phyloP scores from a whole-genome alignment of 176 grass and related monocot genomes.

The Raddia distichophylla region DNA sequence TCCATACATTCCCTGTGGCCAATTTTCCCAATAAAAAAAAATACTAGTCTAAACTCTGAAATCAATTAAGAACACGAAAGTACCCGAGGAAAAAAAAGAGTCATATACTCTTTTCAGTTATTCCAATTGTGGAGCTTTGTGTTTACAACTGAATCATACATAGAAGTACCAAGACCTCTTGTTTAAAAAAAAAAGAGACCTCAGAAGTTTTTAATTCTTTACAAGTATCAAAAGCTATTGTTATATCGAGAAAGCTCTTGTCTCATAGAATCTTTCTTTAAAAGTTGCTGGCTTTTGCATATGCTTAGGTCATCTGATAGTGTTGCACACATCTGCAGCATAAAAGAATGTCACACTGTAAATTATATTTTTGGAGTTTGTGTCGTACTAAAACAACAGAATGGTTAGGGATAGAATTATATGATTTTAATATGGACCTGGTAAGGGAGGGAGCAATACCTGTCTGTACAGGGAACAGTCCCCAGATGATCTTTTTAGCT shows the following conservation, averaged over 20 bases:
- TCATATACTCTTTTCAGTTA: constrained; percentile 32
- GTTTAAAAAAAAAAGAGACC: constrained; percentile 8
- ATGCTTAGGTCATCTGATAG: constrained; percentile 64
- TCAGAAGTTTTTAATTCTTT: not conserved
- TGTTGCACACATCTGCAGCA: constrained; percentile 72
- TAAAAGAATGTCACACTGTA: constrained; percentile 18
- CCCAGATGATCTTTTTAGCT: constrained; percentile 73
- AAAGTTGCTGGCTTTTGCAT: constrained; percentile 53
- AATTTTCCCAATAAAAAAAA: not conserved
- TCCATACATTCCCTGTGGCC: constrained; percentile 16
- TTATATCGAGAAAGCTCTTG: constrained; percentile 46
- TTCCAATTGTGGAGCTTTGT: constrained; percentile 32
- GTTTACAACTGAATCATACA: constrained; percentile 27
- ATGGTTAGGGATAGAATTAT: not conserved
- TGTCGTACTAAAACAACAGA: not conserved
- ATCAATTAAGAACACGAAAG: constrained; percentile 10
- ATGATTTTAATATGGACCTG: constrained; percentile 5
- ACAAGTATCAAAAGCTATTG: constrained; percentile 45
- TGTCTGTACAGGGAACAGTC: constrained; percentile 77
- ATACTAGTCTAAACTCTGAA: constrained; percentile 6
- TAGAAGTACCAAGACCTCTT: constrained; percentile 6
- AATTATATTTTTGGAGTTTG: constrained; percentile 18
- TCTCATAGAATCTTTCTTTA: constrained; percentile 48
- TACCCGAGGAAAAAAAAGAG: not conserved
- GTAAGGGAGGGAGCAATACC: constrained; percentile 45